Evolutionary conservation across 148 eudicot species (phyloP), one percentile per base, ranked within the genome.

Genomic region (Suaeda aralocaspica): DNA sequence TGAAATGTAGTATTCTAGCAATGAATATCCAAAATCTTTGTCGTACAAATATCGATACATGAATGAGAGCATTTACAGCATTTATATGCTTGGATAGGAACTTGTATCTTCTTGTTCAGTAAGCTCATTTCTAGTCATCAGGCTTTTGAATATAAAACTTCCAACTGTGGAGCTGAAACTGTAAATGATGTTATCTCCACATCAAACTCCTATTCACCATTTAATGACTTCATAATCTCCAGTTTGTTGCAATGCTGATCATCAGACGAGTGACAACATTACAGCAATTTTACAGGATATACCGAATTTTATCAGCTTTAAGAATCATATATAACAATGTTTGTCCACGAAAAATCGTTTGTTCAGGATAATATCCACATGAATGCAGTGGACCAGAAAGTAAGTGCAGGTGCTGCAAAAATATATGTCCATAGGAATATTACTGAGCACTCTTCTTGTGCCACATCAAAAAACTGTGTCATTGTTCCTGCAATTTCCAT

Each of bases 331-430:
- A 59, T 62, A 50, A 51, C 6, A 42, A 42, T 50, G 67, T 5
- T 25, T 28, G 60, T 19, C 28, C 48, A n/a, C 33, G 63, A 12
- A 22, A 26, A 39, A 46, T 19, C 34, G 4, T 13, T 36, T 72
- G 79, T 49, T 83, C 70, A 83, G 30, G 80, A 74, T 18, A 83
- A 77, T 41, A 80, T 83, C 79, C 76, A 80, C 76, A 83, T 72
- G 48, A 77, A 83, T 22, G 68, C 73, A n/a, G 86, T 83, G 26
- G 77, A 77, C 86, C 84, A 83, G 12, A 75, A 33, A 21, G 84
- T 80, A 15, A 83, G 76, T 18, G 84, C 84, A 72, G 70, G 33
- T 1, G 80, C 82, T 50, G 83, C 81, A 60, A 71, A 71, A 29
- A 64, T 55, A 61, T 80, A 83, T 57, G 86, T 77, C 84, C 84